Evolutionary conservation across 2,329 filamentous ascomycete genomes (phyloP).

Genomic region (Scytalidium sp.): DNA sequence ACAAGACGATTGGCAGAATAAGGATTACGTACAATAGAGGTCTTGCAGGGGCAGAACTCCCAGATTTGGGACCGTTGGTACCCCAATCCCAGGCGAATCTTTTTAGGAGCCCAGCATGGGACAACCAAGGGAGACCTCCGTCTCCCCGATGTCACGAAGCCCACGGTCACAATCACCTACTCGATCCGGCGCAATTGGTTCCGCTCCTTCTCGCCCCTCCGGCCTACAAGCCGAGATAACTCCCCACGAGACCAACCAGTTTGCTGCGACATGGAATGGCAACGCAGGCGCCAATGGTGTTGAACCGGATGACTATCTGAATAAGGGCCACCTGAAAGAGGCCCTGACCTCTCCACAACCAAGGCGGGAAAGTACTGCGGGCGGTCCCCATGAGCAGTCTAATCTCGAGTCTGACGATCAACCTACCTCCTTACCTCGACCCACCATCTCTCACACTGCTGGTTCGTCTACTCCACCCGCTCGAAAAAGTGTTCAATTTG

Average conservation of each 20-base stretch:
- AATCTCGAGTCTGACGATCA: background rate
- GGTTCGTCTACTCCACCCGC: constrained; percentile 30
- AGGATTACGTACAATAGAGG: background rate
- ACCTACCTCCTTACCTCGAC: background rate
- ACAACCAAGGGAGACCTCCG: constrained; percentile 27
- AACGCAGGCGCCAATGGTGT: constrained; percentile 9
- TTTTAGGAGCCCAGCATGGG: constrained; percentile 17
- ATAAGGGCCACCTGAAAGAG: constrained; percentile 25
- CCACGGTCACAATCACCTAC: constrained; percentile 23
- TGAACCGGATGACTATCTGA: constrained; percentile 29
- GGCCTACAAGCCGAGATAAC: constrained; percentile 24
- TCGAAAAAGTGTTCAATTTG: constrained; percentile 75
- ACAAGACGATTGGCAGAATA: background rate
- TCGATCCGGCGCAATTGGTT: constrained; percentile 18
- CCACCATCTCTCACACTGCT: background rate
- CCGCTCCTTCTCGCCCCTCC: constrained; percentile 18
- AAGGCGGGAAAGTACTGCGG: background rate
- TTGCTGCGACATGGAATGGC: constrained; percentile 11
- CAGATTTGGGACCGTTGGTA: background rate
- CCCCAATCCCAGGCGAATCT: background rate
- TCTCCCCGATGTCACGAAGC: constrained; percentile 33
- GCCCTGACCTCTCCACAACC: constrained; percentile 1
- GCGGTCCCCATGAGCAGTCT: background rate
- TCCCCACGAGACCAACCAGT: constrained; percentile 12
- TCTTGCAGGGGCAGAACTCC: background rate